A percentile compares a stretch with the other conserved stretches of the same genome.
Evolutionary conservation across 768 basidiomycete genomes (phyloP).

Genomic region (Phlegmacium glaucopus): DNA sequence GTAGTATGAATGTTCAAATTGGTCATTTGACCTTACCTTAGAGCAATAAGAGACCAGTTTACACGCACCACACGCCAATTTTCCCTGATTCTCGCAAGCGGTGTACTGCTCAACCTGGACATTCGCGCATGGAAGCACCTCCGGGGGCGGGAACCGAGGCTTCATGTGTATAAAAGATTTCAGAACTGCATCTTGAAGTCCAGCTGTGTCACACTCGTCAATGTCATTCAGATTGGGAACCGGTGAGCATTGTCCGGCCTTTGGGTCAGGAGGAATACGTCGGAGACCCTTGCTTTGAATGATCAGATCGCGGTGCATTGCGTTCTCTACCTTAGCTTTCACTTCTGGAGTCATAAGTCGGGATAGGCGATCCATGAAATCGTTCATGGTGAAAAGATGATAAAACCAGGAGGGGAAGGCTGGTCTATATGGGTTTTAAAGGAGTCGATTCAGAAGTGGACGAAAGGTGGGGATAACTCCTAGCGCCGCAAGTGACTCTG

Average conservation of each 20-base stretch:
- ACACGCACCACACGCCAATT: conserved; percentile 25
- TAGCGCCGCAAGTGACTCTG: no score
- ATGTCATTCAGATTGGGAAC: not conserved
- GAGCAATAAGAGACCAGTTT: conserved; percentile 45
- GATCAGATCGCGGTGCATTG: not conserved
- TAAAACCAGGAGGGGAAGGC: no score
- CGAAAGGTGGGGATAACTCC: no score
- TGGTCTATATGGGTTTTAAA: no score
- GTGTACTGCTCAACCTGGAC: conserved; percentile 18
- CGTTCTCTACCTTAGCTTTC: not conserved
- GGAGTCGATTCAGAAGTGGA: no score
- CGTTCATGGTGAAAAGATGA: not conserved
- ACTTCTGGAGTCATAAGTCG: not conserved
- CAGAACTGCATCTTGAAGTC: not conserved
- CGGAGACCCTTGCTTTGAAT: conserved; percentile 2
- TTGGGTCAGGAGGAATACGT: conserved; percentile 8
- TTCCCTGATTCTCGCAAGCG: conserved; percentile 29
- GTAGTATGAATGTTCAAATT: not conserved
- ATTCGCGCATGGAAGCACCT: conserved; percentile 34
- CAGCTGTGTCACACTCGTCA: not conserved
- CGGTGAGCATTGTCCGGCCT: no score
- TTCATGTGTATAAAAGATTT: not conserved
- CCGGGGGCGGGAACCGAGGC: conserved; percentile 17
- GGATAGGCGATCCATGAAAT: not conserved
- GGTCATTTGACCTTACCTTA: conserved; percentile 13